Evolutionary conservation across 164 flowering plant genomes (phyloP).

Genomic region (Taxillus chinensis): DNA sequence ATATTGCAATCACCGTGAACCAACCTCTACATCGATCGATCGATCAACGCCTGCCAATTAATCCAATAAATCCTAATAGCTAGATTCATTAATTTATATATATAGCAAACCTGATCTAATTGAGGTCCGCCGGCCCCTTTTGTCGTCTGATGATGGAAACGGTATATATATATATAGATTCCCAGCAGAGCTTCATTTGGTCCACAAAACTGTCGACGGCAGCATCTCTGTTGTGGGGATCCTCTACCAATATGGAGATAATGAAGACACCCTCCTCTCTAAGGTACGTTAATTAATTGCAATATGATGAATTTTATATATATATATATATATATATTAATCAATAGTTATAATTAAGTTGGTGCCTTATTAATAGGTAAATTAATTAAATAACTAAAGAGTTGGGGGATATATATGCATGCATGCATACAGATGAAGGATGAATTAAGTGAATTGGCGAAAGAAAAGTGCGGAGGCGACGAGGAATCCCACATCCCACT

Average conservation of each 20-base stretch:
- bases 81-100: no score
- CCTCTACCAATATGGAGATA: constrained; percentile 28
- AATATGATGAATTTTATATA: background rate
- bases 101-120: no score
- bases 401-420: background rate
- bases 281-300: constrained; percentile 18
- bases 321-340: background rate
- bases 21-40: no score
- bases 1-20: no score
- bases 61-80: no score
- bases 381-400: no score
- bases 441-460: constrained; percentile 16
- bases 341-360: background rate
- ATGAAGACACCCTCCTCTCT: constrained; percentile 32
- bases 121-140: no score
- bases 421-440: constrained; percentile 15
- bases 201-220: constrained; percentile 37
- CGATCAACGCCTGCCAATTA: no score
- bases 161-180: constrained; percentile 20
- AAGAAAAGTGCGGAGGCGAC: constrained; percentile 18
- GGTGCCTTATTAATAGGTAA: background rate
- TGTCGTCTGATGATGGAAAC: no score
- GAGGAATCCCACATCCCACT: constrained; percentile 23
- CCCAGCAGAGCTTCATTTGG: constrained; percentile 55
- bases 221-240: constrained; percentile 34